Percentiles rank a stretch among this genome's conserved stretches.
phyloP scores from a whole-genome alignment of 352 stramenopile genomes.

The Pythium pectinolyticum region DNA sequence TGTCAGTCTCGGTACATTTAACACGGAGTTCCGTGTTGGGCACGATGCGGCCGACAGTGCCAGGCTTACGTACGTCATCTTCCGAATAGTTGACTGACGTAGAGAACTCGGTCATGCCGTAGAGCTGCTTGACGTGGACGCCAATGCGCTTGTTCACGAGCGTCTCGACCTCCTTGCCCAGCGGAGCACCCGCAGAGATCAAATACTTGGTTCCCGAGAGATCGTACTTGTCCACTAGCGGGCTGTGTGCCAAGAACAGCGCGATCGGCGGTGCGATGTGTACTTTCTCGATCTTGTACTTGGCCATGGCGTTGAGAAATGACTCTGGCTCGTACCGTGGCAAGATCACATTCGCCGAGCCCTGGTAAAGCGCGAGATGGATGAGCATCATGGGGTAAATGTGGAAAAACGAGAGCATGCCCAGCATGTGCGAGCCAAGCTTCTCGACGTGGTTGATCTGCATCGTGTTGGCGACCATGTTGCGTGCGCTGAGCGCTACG shows the following conservation, averaged over 20 bases:
- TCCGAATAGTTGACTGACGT: constrained; percentile 25
- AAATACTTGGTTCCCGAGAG: constrained; percentile 77
- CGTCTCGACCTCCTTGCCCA: constrained; percentile 64
- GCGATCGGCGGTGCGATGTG: constrained; percentile 89
- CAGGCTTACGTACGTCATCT: constrained; percentile 13
- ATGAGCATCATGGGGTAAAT: constrained; percentile 91
- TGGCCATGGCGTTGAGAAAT: constrained; percentile 81
- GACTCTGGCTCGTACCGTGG: constrained; percentile 87
- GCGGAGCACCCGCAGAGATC: constrained; percentile 69
- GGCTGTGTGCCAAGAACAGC: constrained; percentile 85
- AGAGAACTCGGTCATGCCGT: constrained; percentile 47
- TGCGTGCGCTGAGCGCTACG: constrained; percentile 77
- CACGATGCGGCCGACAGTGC: constrained; percentile 28
- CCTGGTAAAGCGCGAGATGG: constrained; percentile 80
- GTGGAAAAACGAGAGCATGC: constrained; percentile 93
- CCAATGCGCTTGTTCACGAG: constrained; percentile 53
- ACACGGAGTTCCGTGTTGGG: constrained; percentile 40
- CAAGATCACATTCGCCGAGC: constrained; percentile 82
- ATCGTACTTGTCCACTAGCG: constrained; percentile 91
- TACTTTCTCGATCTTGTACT: constrained; percentile 45
- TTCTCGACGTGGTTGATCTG: constrained; percentile 77
- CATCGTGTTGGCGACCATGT: constrained; percentile 89
- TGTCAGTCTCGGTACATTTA: constrained; percentile 30
- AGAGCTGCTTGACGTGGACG: constrained; percentile 36
- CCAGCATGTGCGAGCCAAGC: constrained; percentile 47